Base-by-base conservation (phyloP, 306 rosid species). In the Abrus precatorius region DNA sequence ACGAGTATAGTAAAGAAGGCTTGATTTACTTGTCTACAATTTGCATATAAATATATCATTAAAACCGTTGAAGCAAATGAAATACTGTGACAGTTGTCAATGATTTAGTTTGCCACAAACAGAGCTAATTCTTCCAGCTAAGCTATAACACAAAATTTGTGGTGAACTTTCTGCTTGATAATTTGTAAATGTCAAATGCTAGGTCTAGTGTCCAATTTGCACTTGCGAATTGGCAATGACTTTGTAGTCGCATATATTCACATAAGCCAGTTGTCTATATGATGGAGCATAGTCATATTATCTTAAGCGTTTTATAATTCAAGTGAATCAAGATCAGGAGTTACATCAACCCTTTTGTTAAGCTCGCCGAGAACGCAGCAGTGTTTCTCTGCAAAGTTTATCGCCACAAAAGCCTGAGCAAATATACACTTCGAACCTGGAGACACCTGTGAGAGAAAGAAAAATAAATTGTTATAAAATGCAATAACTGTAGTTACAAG, bases 311-410 rank as follows among this genome's bases (percentile, higher is more conserved):
- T 79, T 78, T 72, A 80, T 53, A 64, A 40, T 62, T 85, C 77
- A 87, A 72, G 13, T 29, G 90, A 79, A 83, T 81, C 87, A 60
- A 89, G 45, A 73, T 91, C 89, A 6, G 93, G 90, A n/a, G 75
- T 79, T 27, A 95, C 83, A 12, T 89, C 81, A 12, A 76, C 94
- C 28, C 75, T 87, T 59, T 79, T 80, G 32, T 75, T 64, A 6
- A 91, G 28, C 65, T 87, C 87, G 56, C 99, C 96, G 50, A 93
- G 90, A 80, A 62, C 86, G 28, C 87, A 82, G 74, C 89, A 88
- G 47, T 80, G 69, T 75, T 79, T 85, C 71, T 88, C 45, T 28
- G 65, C 79, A 3, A 73, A 64, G 89, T 93, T 87, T 75, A 93
- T 85, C 43, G 89, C 98, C 28, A 86, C 89, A 68, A 89, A 80